Conservation (phyloP, 768 basidiomycete species). For the Termitomyces bulborhizus region DNA sequence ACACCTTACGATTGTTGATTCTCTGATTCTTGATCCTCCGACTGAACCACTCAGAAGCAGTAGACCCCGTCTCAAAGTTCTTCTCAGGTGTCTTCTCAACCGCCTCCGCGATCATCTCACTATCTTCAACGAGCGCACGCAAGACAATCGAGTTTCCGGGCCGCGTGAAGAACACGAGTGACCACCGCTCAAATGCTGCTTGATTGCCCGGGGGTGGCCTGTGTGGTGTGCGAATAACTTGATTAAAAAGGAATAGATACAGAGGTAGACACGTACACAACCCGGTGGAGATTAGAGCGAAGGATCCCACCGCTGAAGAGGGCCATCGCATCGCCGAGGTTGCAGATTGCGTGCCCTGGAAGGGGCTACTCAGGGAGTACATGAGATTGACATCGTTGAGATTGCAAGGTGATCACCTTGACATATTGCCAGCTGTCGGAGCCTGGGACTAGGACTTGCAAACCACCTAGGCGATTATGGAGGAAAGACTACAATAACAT, state of each 20-base stretch:
- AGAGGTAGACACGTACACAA: not conserved
- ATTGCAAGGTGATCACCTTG: conserved; percentile 30
- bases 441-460: conserved; percentile 63
- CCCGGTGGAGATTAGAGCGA: conserved; percentile 10
- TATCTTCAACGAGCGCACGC: conserved; percentile 45
- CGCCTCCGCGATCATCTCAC: conserved; percentile 40
- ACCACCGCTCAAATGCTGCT: conserved; percentile 49
- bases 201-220: conserved; percentile 59
- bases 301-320: conserved; percentile 19
- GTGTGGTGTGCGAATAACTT: conserved; percentile 9
- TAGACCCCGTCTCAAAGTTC: conserved; percentile 29
- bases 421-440: conserved; percentile 62
- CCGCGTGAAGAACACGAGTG: conserved; percentile 63
- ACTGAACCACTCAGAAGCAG: conserved; percentile 37
- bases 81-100: conserved; percentile 31
- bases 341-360: conserved; percentile 49
- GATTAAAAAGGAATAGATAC: not conserved
- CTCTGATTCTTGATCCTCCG: conserved; percentile 39
- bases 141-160: conserved; percentile 49
- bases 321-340: conserved; percentile 29
- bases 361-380: conserved; percentile 22
- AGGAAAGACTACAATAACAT: conserved; percentile 49
- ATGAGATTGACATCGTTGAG: not conserved
- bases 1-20: conserved; percentile 35
- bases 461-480: conserved; percentile 64